A percentile compares a stretch with the other conserved stretches of the same genome.
Evolutionary conservation across 352 stramenopile genomes (phyloP).

Genomic region (Globisporangium canariense): DNA sequence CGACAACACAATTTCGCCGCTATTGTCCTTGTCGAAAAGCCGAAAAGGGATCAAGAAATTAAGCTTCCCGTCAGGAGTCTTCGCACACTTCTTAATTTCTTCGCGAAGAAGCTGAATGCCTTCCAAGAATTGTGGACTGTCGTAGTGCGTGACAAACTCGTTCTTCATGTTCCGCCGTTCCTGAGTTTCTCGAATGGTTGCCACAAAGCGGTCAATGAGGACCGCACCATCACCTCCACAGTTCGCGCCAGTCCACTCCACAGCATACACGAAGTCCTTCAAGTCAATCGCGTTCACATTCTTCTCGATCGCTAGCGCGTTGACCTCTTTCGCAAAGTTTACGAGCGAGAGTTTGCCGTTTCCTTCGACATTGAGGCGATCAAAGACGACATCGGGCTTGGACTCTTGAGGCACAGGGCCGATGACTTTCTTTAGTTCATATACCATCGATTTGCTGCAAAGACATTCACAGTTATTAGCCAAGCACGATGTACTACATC

Average conservation of each 20-base stretch:
- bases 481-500: neutral
- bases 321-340: slow-evolving; percentile 56
- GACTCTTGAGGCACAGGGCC: slow-evolving; percentile 33
- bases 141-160: slow-evolving; percentile 79
- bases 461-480: neutral
- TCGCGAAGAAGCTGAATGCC: slow-evolving; percentile 63
- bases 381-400: slow-evolving; percentile 49
- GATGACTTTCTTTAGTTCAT: slow-evolving; percentile 71
- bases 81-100: slow-evolving; percentile 72
- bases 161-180: slow-evolving; percentile 83
- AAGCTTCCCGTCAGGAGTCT: slow-evolving; percentile 76
- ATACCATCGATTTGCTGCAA: slow-evolving; percentile 51
- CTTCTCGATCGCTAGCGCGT: slow-evolving; percentile 52
- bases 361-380: slow-evolving; percentile 67
- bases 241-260: slow-evolving; percentile 72
- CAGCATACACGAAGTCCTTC: slow-evolving; percentile 71
- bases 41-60: slow-evolving; percentile 69
- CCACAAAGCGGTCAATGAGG: slow-evolving; percentile 73
- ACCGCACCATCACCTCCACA: slow-evolving; percentile 63
- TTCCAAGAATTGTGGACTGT: slow-evolving; percentile 75
- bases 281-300: slow-evolving; percentile 46
- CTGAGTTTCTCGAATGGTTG: slow-evolving; percentile 56
- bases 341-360: slow-evolving; percentile 68
- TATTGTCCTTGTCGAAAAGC: slow-evolving; percentile 71
- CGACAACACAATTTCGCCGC: slow-evolving; percentile 61